Conservation (phyloP, 1,284 basidiomycete genomes). For the Cutaneotrichosporon dermatis region DNA sequence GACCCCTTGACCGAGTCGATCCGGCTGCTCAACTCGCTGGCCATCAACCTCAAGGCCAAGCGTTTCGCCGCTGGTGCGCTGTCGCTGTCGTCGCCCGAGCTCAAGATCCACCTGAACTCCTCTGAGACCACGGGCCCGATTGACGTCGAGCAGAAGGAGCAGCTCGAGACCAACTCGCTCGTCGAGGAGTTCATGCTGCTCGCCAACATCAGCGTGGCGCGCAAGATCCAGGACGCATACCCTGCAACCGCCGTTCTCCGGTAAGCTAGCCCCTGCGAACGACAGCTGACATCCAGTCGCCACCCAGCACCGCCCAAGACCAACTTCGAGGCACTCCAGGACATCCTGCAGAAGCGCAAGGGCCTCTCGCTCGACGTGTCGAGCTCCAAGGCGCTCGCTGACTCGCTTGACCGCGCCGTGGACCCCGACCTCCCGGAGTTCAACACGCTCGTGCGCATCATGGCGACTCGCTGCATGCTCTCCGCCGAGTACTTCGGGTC, state of each 20-base stretch:
- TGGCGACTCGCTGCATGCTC: constrained; percentile 98
- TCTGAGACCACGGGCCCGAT: constrained; percentile 91
- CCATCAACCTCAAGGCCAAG: constrained; percentile 76
- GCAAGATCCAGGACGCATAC: constrained; percentile 88
- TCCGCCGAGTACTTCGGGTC: constrained; percentile 98
- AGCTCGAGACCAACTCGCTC: constrained; percentile 88
- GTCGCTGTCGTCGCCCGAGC: constrained; percentile 95
- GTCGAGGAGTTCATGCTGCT: constrained; percentile 99
- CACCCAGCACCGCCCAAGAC: constrained; percentile 87
- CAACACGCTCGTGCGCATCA: constrained; percentile 96
- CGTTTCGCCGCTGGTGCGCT: constrained; percentile 93
- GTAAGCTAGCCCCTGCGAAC: no score
- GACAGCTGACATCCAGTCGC: constrained; percentile 58
- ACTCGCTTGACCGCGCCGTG: constrained; percentile 83
- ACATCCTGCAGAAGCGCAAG: constrained; percentile 82
- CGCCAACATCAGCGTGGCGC: constrained; percentile 91
- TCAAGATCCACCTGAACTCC: constrained; percentile 92
- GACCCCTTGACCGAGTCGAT: constrained; percentile 86
- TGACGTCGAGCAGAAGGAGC: constrained; percentile 94
- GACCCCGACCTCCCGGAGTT: constrained; percentile 79
- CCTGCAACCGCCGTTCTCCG: constrained; percentile 92
- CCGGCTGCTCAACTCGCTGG: constrained; percentile 81
- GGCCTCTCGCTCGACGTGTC: constrained; percentile 86
- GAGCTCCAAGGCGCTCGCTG: constrained; percentile 84
- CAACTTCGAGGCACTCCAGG: constrained; percentile 94